Base-by-base conservation (phyloP, 495 filamentous ascomycete species). In the Penicillium odoratum region DNA sequence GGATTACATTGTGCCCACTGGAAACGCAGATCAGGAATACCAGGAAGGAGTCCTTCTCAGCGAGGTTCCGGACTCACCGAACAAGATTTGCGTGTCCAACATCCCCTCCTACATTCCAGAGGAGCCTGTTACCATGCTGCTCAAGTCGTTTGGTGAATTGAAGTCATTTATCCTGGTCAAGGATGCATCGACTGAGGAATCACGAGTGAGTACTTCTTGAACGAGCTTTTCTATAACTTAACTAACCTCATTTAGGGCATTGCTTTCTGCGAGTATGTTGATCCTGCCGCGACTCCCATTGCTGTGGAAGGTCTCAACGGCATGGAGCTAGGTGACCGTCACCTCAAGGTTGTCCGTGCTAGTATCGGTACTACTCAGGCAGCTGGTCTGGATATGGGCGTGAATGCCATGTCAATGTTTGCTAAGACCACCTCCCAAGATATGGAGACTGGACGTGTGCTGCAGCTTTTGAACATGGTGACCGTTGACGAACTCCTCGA, bases 401-500 rank as follows among this genome's bases (percentile, higher is more conserved):
- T 98, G 58, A 97, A 96, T 60, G 95, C 93, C 59, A 98, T 99
- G 91, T 94, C 92, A 30, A 93, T 98, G 90, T 92, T 99, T 67
- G 94, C 94, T 33, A 92, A 93, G 45, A 97, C 93, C 36, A 93
- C 90, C 7, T 89, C 88, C 33, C 80, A 81, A 44, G 88, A 92
- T 57, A 69, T 88, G 38, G 90, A 93, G 57, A 84, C 84, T 45
- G 84, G 87, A 55, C 83, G 92, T 45, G 93, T 99, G 13, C 66
- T 99, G 57, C 91, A 96, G 73, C 75, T 99, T 45, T 77, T 98
- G 63, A 99, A 99, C 74, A 98, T 98, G 94, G 93, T 98, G 26
- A 99, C 94, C 0, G 80, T 91, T 0, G 95, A 98, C 56, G 94
- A 99, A 74, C 80, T 99, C 16, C 88, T 97, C 76, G 91, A 98